Conservation (phyloP, 441 rosid species). For the Adansonia grandidieri region DNA sequence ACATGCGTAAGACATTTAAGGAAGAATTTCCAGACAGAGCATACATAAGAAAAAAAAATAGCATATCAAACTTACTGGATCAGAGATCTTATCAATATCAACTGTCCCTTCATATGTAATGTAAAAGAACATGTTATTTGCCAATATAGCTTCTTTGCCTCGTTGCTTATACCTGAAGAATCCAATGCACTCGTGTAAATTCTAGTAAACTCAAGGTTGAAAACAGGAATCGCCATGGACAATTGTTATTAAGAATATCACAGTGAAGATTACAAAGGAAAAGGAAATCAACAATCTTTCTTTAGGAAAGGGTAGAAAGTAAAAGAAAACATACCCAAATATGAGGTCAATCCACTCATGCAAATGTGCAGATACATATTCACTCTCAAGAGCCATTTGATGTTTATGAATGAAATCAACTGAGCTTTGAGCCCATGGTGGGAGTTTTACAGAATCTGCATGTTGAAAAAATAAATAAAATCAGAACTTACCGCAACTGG, state of each 20-base stretch:
- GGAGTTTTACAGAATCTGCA: slow-evolving; percentile 92
- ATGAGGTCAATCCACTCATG: slow-evolving; percentile 99
- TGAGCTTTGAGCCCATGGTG: slow-evolving; percentile 95
- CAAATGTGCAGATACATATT: slow-evolving; percentile 92
- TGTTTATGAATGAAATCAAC: slow-evolving; percentile 98
- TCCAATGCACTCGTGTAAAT: slow-evolving; percentile 35
- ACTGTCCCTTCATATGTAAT: slow-evolving; percentile 97
- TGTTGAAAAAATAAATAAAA: slow-evolving; percentile 32
- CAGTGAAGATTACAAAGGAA: slow-evolving; percentile 24
- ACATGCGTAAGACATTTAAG: slow-evolving; percentile 33
- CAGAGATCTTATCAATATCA: slow-evolving; percentile 88
- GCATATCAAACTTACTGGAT: slow-evolving; percentile 67
- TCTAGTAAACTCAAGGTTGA: slow-evolving; percentile 13
- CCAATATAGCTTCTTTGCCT: slow-evolving; percentile 95
- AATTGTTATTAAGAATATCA: slow-evolving; percentile 7
- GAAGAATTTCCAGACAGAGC: slow-evolving; percentile 28
- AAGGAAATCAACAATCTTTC: slow-evolving; percentile 23
- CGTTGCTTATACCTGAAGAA: slow-evolving; percentile 90
- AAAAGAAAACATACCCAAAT: slow-evolving; percentile 70
- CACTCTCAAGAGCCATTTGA: slow-evolving; percentile 95
- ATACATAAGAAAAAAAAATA: slow-evolving; percentile 18
- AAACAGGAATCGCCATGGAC: slow-evolving; percentile 5
- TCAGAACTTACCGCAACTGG: slow-evolving; percentile 15
- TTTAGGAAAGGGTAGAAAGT: slow-evolving; percentile 19
- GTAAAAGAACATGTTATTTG: slow-evolving; percentile 98